phyloP scores from a whole-genome alignment of 352 stramenopile species.

The Phytophthora sansomeana region DNA sequence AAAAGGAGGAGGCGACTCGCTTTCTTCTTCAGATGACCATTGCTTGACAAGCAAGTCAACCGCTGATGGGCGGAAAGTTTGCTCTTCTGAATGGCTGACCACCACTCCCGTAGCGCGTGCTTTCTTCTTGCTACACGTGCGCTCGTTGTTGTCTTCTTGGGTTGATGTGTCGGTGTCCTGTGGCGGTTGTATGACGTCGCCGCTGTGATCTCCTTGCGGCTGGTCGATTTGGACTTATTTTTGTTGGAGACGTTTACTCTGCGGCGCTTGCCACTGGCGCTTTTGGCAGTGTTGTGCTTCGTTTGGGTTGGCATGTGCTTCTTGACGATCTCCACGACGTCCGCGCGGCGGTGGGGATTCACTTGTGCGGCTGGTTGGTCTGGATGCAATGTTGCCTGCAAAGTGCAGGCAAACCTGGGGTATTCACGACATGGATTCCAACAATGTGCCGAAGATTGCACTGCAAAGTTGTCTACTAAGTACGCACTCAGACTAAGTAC shows the following conservation, averaged over 20 bases:
- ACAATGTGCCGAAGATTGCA: not conserved
- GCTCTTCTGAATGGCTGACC: not conserved
- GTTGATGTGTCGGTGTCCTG: no score
- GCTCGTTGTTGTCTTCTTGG: no score
- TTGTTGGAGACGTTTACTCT: no score
- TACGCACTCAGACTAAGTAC: not conserved
- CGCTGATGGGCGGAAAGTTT: not conserved
- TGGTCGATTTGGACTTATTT: no score
- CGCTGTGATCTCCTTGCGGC: no score
- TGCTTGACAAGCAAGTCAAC: not conserved
- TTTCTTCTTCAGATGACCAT: not conserved
- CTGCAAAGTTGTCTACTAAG: not conserved
- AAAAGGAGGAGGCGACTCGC: not conserved
- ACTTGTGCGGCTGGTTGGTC: not conserved
- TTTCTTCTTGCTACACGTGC: not conserved
- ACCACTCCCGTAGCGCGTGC: not conserved
- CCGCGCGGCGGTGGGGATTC: not conserved
- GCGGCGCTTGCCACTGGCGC: no score
- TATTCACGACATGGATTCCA: conserved; percentile 1
- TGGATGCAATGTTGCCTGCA: conserved; percentile 1
- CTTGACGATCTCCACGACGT: not conserved
- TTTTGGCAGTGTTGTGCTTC: no score
- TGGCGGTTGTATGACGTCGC: no score
- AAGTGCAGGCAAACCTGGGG: not conserved
- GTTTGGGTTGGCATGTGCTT: not conserved